A percentile compares a stretch with the other conserved stretches of the same genome.
phyloP scores from a whole-genome alignment of 805 yeast species.

The Cyberlindnera misumaiensis region DNA sequence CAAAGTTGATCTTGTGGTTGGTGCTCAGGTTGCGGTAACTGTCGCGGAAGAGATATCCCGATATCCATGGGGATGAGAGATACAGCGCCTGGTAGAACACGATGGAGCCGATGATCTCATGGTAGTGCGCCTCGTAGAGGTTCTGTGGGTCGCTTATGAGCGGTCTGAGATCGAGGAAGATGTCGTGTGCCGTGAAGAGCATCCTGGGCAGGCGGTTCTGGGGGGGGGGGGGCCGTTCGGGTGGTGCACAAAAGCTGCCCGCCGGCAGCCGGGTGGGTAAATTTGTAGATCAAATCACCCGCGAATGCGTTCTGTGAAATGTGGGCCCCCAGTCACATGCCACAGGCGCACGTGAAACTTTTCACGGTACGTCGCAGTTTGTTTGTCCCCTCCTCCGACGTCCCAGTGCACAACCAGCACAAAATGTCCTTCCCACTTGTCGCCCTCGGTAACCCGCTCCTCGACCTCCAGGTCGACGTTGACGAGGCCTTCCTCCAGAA shows the following conservation, averaged over 20 bases:
- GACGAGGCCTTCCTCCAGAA: slow-evolving; percentile 62
- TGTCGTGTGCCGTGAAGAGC: slow-evolving; percentile 12
- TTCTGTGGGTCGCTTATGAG: slow-evolving; percentile 32
- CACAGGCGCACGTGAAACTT: too few relatives aligned
- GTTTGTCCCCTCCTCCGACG: not conserved
- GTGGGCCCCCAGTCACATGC: too few relatives aligned
- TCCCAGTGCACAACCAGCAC: not conserved
- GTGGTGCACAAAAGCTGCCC: too few relatives aligned
- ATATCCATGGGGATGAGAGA: slow-evolving; percentile 43
- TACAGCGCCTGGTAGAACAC: slow-evolving; percentile 54
- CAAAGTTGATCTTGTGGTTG: slow-evolving; percentile 64
- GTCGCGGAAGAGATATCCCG: slow-evolving; percentile 42
- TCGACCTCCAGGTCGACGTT: slow-evolving; percentile 80
- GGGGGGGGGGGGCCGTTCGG: too few relatives aligned
- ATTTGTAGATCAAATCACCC: too few relatives aligned
- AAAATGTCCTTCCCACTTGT: slow-evolving; percentile 61
- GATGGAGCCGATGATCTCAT: slow-evolving; percentile 61
- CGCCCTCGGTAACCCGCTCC: slow-evolving; percentile 87
- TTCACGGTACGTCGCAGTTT: too few relatives aligned
- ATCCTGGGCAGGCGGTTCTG: slow-evolving; percentile 1
- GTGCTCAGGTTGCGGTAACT: slow-evolving; percentile 42
- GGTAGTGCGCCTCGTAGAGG: slow-evolving; percentile 53
- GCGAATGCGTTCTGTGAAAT: too few relatives aligned
- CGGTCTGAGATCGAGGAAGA: slow-evolving; percentile 22
- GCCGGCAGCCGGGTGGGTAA: too few relatives aligned